Conservation (phyloP, 2,329 filamentous ascomycete genomes). For the Pyrenochaeta sp. region DNA sequence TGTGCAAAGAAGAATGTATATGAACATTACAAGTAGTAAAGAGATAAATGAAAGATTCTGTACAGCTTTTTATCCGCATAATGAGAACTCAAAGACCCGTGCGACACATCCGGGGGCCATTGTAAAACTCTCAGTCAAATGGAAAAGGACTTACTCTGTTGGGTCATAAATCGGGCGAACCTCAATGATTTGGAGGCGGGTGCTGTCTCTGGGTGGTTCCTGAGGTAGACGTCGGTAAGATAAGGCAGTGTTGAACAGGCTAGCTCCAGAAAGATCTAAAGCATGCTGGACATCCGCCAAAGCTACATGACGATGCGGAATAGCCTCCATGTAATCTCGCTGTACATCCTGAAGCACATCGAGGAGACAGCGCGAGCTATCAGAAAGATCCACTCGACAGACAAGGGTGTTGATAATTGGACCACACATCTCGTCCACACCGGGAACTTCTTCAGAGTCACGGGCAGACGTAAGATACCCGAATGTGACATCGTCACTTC, state of each 20-base stretch:
- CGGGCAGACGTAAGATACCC: conserved; percentile 55
- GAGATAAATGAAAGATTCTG: too few species aligned
- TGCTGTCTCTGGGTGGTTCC: conserved; percentile 25
- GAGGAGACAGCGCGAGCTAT: conserved; percentile 41
- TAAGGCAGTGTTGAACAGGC: conserved; percentile 59
- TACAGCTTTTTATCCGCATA: too few species aligned
- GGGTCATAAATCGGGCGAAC: conserved; percentile 53
- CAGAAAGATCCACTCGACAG: conserved; percentile 52
- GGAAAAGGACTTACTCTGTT: conserved; percentile 45
- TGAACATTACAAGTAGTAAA: not conserved
- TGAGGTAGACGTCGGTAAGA: conserved; percentile 57
- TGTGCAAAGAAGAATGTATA: too few species aligned
- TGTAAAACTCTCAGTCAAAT: not conserved
- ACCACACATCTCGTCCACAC: conserved; percentile 55
- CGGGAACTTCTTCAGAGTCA: conserved; percentile 50
- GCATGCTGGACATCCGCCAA: conserved; percentile 59
- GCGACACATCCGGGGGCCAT: not conserved
- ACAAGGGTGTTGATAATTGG: conserved; percentile 58
- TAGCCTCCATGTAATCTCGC: conserved; percentile 56
- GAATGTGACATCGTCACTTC: conserved; percentile 52
- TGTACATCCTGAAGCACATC: conserved; percentile 54
- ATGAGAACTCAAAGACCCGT: not conserved
- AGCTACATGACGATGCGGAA: conserved; percentile 54
- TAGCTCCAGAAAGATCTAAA: conserved; percentile 40
- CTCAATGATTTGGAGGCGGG: conserved; percentile 50